Evolutionary conservation across 2,329 filamentous ascomycete genomes (phyloP), one percentile per base, ranked within the genome.

Genomic region (Aspergillus japonicus): DNA sequence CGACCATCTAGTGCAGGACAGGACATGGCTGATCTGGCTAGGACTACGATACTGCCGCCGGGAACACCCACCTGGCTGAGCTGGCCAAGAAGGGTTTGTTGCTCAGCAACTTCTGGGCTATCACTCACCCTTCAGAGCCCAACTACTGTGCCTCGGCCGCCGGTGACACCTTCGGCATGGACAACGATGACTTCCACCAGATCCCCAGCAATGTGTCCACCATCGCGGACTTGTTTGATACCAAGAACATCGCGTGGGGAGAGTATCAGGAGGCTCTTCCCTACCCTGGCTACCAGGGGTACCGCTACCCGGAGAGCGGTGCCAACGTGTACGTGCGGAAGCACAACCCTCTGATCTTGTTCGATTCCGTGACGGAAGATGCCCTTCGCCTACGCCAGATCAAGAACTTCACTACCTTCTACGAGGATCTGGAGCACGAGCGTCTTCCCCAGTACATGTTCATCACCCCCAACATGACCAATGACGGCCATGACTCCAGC

Each of bases 261-360:
- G 80, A 87, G 64, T 95, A 94, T 77, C 85, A 92, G 73, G 90
- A 95, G 72, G 87, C 91, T 69, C 82, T 89, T 81, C 91, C 91
- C 2, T 92, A 87, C 75, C 81, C 85, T 2, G 91, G 91, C 12
- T 94, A 86, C 75, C 83, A 90, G 73, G 90, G 89, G 24, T 73
- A 75, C 39, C 78, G 77, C 0, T 91, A 80, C 72, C 80, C 85
- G 64, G 62, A 85, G 63, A 90, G 82, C 2, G 83, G 84, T 29
- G 81, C 82, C 47, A 89, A 91, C 66, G 87, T 89, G 77, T 95
- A 95, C 72, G 90, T 94, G 1, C 87, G 91, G 71, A 95, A 95
- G 78, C 91, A 95, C 78, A 93, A 94, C 57, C 75, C 76, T 80
- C 83, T 50, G 77, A 78, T 93, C 58, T 80, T 89, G 55, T 91